Conservation (phyloP, 208 protist species). For the Acanthamoeba divionensis region DNA sequence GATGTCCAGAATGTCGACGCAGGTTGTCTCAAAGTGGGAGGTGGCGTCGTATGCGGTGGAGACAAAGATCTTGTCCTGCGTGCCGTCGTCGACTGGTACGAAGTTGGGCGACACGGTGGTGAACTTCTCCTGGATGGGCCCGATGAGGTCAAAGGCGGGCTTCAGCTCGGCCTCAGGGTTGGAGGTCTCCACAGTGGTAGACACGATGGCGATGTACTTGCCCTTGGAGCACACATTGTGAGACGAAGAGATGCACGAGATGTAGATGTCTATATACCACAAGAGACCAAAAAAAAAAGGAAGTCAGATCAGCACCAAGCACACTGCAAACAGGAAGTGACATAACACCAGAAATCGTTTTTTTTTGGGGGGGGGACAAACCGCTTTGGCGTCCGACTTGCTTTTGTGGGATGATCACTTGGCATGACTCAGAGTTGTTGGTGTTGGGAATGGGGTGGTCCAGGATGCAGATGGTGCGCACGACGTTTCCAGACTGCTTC, state of each 20-base stretch:
- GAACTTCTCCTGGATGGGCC: slow-evolving; percentile 86
- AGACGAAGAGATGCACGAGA: slow-evolving; percentile 88
- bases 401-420: slow-evolving; percentile 97
- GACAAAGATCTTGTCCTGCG: slow-evolving; percentile 90
- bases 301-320: not conserved
- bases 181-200: slow-evolving; percentile 94
- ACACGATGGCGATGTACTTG: slow-evolving; percentile 96
- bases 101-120: slow-evolving; percentile 87
- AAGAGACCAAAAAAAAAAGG: too few species aligned
- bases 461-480: slow-evolving; percentile 97
- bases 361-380: slow-evolving; percentile 1
- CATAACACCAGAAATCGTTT: not conserved
- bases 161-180: slow-evolving; percentile 92
- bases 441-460: slow-evolving; percentile 88
- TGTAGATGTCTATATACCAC: slow-evolving; percentile 93
- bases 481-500: slow-evolving; percentile 88
- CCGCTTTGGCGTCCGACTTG: slow-evolving; percentile 89
- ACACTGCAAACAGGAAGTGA: not conserved
- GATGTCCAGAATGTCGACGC: slow-evolving; percentile 94
- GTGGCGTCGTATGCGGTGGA: slow-evolving; percentile 77
- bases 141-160: slow-evolving; percentile 90
- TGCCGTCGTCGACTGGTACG: slow-evolving; percentile 89
- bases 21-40: slow-evolving; percentile 98
- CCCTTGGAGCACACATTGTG: slow-evolving; percentile 95
- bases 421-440: slow-evolving; percentile 84